Conservation (phyloP, 2,329 filamentous ascomycete species). For the Alternaria postmessia region DNA sequence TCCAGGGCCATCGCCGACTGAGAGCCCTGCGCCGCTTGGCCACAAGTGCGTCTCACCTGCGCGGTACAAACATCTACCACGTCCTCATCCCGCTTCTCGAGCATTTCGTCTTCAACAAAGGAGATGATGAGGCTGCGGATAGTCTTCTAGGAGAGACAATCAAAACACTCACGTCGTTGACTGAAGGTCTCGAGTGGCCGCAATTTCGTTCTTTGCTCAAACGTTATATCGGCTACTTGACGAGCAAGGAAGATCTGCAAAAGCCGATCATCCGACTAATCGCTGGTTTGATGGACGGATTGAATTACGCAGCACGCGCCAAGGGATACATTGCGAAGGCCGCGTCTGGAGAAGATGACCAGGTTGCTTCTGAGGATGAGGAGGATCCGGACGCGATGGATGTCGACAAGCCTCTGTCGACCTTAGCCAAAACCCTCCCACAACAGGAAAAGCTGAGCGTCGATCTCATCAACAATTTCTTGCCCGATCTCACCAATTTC, state of each 20-base stretch:
- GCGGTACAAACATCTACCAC: constrained; percentile 79
- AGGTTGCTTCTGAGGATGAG: constrained; percentile 45
- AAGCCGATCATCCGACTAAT: constrained; percentile 87
- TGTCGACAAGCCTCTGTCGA: constrained; percentile 31
- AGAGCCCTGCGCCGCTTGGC: constrained; percentile 82
- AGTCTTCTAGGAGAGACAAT: constrained; percentile 87
- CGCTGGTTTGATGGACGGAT: constrained; percentile 79
- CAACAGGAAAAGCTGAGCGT: constrained; percentile 70
- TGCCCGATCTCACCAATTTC: constrained; percentile 82
- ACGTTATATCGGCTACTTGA: constrained; percentile 83
- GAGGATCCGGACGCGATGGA: constrained; percentile 35
- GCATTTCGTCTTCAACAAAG: constrained; percentile 88
- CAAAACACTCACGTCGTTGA: constrained; percentile 77
- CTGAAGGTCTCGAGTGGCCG: constrained; percentile 83
- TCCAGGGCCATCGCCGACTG: constrained; percentile 84
- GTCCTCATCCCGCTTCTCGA: constrained; percentile 92
- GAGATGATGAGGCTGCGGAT: constrained; percentile 78
- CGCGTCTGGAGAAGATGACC: constrained; percentile 49
- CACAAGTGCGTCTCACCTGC: constrained; percentile 72
- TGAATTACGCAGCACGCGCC: constrained; percentile 63
- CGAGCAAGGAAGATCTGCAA: constrained; percentile 80
- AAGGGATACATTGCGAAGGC: constrained; percentile 42
- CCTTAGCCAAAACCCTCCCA: constrained; percentile 72
- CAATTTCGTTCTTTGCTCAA: constrained; percentile 87
- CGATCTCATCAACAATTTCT: constrained; percentile 76